Evolutionary conservation across 495 filamentous ascomycete genomes (phyloP).

Genomic region (Endocarpon pusillum): DNA sequence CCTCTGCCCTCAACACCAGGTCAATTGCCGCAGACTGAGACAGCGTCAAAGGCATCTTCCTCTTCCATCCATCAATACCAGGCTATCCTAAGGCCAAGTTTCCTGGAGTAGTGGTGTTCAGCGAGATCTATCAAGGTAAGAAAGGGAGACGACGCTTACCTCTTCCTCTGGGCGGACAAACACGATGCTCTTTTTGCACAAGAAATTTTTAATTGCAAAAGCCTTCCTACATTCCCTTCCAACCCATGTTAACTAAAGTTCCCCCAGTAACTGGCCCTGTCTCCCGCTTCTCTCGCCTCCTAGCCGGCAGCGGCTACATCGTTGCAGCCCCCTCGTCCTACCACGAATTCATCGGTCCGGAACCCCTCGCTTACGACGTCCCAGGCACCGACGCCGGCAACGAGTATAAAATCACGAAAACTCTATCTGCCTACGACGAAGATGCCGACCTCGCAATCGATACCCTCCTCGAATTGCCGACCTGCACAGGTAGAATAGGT

Average conservation of each 20-base stretch:
- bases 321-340: constrained; percentile 80
- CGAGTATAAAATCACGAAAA: constrained; percentile 67
- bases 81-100: constrained; percentile 78
- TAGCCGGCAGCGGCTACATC: constrained; percentile 87
- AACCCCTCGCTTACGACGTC: constrained; percentile 69
- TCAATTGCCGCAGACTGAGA: not conserved
- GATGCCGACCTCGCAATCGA: constrained; percentile 62
- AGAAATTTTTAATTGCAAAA: too few relatives aligned
- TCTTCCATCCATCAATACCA: constrained; percentile 74
- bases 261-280: constrained; percentile 80
- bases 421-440: constrained; percentile 73
- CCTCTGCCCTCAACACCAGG: not conserved
- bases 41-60: constrained; percentile 53
- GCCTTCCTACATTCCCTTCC: not conserved
- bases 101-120: constrained; percentile 80
- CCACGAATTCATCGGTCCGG: constrained; percentile 82
- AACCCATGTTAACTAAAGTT: constrained; percentile 2
- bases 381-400: constrained; percentile 82
- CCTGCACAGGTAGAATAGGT: constrained; percentile 74
- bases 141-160: too few relatives aligned
- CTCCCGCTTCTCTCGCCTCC: constrained; percentile 76
- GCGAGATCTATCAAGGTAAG: constrained; percentile 89
- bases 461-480: constrained; percentile 52
- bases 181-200: too few relatives aligned
- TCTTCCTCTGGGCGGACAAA: too few relatives aligned